A percentile compares a stretch with the other conserved stretches of the same genome.
Evolutionary conservation across 306 rosid species (phyloP).

Genomic region (Fragaria iinumae): DNA sequence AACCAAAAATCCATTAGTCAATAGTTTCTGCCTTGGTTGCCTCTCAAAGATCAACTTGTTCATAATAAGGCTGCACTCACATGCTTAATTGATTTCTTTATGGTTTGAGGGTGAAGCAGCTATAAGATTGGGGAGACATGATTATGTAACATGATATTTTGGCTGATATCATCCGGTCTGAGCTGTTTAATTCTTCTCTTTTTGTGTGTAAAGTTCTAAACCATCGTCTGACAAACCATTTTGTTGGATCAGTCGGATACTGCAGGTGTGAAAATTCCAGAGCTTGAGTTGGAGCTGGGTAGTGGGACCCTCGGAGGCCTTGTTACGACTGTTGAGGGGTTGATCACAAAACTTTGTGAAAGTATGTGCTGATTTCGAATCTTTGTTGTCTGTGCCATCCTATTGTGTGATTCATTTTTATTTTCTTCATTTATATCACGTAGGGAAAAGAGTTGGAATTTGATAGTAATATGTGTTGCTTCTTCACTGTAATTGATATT

Average conservation of each 20-base stretch:
- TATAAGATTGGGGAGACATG: not conserved
- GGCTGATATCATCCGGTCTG: not conserved
- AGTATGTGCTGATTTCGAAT: slow-evolving; percentile 39
- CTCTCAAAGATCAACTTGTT: not conserved
- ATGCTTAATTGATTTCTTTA: not conserved
- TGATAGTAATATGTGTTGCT: not conserved
- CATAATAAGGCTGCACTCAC: not conserved
- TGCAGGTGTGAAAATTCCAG: slow-evolving; percentile 51
- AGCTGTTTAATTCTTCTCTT: not conserved
- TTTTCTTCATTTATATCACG: not conserved
- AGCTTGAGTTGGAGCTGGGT: slow-evolving; percentile 83
- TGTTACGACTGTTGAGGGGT: slow-evolving; percentile 86
- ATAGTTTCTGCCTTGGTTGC: not conserved
- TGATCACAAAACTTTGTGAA: slow-evolving; percentile 52
- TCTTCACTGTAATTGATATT: not conserved
- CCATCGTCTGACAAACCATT: slow-evolving; percentile 20
- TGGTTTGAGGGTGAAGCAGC: not conserved
- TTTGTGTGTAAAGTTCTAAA: slow-evolving; percentile 10
- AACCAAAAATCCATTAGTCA: not conserved
- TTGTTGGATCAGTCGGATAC: slow-evolving; percentile 49
- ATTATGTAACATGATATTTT: not conserved
- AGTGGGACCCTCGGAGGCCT: slow-evolving; percentile 65
- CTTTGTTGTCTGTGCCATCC: not conserved
- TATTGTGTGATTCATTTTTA: not conserved
- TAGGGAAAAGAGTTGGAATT: not conserved